Conservation (phyloP, 2,329 filamentous ascomycete genomes). For the Cladophialophora carrionii region DNA sequence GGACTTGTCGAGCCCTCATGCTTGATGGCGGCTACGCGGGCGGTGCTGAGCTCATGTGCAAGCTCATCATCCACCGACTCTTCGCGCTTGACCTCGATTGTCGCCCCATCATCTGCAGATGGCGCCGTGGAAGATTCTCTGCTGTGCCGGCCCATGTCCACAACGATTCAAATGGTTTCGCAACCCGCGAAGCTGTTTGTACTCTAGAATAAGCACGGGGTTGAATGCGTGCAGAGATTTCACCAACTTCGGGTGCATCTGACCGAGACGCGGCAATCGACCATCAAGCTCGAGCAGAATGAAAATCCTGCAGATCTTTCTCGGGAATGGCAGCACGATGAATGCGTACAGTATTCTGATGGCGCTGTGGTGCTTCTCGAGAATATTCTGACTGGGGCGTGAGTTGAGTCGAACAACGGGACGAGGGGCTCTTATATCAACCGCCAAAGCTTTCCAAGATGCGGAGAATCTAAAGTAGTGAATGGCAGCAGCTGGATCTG, state of each 20-base stretch:
- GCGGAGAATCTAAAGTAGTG: slow-evolving; percentile 8
- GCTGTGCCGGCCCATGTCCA: slow-evolving; percentile 29
- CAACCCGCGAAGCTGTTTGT: slow-evolving; percentile 9
- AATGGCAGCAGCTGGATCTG: slow-evolving; percentile 12
- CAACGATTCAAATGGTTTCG: slow-evolving; percentile 17
- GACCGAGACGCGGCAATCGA: slow-evolving; percentile 18
- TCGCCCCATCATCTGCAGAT: slow-evolving; percentile 30
- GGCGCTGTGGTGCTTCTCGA: background rate
- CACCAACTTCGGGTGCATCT: slow-evolving; percentile 21
- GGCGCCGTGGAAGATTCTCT: slow-evolving; percentile 21
- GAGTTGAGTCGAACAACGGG: slow-evolving; percentile 11
- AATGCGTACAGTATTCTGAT: background rate
- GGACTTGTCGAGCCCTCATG: slow-evolving; percentile 31
- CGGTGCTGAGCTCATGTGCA: slow-evolving; percentile 28
- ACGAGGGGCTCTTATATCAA: slow-evolving; percentile 25
- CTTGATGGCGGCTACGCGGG: slow-evolving; percentile 33
- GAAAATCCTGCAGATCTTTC: background rate
- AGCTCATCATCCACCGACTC: slow-evolving; percentile 27
- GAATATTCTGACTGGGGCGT: background rate
- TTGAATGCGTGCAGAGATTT: slow-evolving; percentile 32
- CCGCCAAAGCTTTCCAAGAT: slow-evolving; percentile 3
- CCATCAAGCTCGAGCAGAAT: slow-evolving; percentile 16
- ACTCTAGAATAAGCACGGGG: slow-evolving; percentile 15
- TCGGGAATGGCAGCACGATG: background rate
- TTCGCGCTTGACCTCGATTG: slow-evolving; percentile 35